Conservation (phyloP, 2,329 filamentous ascomycete genomes). For the Gnomoniopsis sp. region DNA sequence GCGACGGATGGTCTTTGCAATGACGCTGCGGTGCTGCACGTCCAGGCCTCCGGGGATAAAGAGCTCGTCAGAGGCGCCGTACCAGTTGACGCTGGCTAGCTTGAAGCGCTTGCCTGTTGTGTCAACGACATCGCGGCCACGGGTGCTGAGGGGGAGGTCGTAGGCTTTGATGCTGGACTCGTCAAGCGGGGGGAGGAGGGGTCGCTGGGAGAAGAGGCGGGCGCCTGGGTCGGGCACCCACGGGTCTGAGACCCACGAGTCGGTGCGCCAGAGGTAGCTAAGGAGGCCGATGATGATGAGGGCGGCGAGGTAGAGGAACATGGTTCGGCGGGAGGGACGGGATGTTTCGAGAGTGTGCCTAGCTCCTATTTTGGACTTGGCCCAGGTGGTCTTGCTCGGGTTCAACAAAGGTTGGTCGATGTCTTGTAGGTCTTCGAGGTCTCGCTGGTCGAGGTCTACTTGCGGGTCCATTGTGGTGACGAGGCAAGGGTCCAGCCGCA, state of each 20-base stretch:
- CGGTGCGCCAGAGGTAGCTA: conserved; percentile 41
- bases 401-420: neutral
- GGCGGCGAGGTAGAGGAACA: conserved; percentile 36
- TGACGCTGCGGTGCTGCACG: conserved; percentile 56
- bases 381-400: neutral
- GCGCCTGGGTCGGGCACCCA: conserved; percentile 50
- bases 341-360: conserved; percentile 12
- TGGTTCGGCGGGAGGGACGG: conserved; percentile 15
- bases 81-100: conserved; percentile 67
- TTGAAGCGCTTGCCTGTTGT: conserved; percentile 54
- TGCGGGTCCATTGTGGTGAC: neutral
- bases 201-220: conserved; percentile 44
- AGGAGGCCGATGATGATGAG: conserved; percentile 36
- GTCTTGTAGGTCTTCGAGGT: neutral
- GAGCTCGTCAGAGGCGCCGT: conserved; percentile 64
- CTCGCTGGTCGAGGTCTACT: neutral
- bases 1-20: conserved; percentile 55
- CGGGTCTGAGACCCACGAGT: conserved; percentile 39
- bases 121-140: conserved; percentile 60
- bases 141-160: conserved; percentile 55
- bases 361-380: conserved; percentile 12
- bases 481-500: neutral
- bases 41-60: conserved; percentile 64
- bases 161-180: conserved; percentile 44
- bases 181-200: conserved; percentile 42